Evolutionary conservation across 495 filamentous ascomycete genomes (phyloP).

Genomic region (Chaetomium tenue): DNA sequence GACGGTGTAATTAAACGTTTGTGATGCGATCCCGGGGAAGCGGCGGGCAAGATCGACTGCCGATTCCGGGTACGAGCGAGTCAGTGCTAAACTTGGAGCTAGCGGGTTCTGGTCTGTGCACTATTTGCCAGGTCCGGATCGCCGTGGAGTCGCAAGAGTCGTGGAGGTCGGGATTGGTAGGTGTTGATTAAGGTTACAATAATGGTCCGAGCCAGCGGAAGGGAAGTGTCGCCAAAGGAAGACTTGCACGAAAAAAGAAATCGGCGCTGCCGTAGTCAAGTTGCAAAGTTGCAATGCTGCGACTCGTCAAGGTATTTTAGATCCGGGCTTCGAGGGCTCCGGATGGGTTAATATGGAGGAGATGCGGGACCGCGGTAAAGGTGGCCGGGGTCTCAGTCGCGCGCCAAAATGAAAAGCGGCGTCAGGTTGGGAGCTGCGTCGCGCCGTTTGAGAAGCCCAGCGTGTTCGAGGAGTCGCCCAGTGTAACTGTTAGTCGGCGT

Average conservation of each 20-base stretch:
- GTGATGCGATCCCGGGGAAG: constrained; percentile 11
- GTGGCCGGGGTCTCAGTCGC: constrained; percentile 28
- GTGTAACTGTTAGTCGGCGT: constrained; percentile 30
- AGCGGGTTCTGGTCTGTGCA: constrained; percentile 16
- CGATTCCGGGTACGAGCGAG: constrained; percentile 18
- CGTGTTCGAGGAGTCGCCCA: constrained; percentile 42
- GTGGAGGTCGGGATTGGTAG: constrained; percentile 19
- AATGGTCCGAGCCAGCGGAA: constrained; percentile 24
- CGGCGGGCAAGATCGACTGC: constrained; percentile 18
- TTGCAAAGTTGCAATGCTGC: constrained; percentile 14
- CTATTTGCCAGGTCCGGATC: constrained; percentile 1
- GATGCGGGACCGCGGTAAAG: constrained; percentile 20
- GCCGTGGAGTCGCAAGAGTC: constrained; percentile 7
- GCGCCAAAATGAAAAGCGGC: constrained; percentile 30
- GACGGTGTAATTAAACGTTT: constrained; percentile 17
- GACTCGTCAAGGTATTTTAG: constrained; percentile 31
- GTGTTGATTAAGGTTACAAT: constrained; percentile 10
- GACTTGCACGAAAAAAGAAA: constrained; percentile 4
- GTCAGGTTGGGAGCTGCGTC: constrained; percentile 22
- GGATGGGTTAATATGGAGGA: constrained; percentile 35
- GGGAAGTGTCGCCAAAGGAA: constrained; percentile 4
- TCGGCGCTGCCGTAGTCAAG: constrained; percentile 11
- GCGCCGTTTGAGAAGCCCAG: constrained; percentile 22
- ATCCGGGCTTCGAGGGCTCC: constrained; percentile 34
- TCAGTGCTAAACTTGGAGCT: constrained; percentile 17